Conservation (phyloP, 164 flowering plant species). For the Magnolia officinalis region DNA sequence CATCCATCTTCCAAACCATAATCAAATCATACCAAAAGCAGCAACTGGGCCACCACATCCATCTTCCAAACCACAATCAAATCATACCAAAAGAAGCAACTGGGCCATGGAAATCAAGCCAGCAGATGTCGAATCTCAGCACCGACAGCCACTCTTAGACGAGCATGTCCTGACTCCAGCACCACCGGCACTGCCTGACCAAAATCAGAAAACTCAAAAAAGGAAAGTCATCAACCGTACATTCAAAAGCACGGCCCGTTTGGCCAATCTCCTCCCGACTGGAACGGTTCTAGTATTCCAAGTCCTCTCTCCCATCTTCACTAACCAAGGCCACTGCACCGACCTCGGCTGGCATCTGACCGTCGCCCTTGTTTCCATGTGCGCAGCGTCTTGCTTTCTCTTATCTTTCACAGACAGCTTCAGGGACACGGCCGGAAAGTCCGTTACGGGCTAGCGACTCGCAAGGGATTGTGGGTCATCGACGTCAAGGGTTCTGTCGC, state of each 20-base stretch:
- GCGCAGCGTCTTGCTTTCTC: conserved; percentile 47
- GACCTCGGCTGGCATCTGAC: conserved; percentile 26
- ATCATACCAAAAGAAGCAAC: neutral
- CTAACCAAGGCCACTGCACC: conserved; percentile 42
- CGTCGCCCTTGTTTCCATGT: conserved; percentile 30
- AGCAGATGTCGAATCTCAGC: conserved; percentile 4
- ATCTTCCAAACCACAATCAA: neutral
- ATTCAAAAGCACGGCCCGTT: conserved; percentile 25
- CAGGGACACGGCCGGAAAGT: conserved; percentile 52
- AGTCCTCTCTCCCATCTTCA: conserved; percentile 35
- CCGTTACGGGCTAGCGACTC: conserved; percentile 55
- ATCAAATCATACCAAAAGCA: neutral
- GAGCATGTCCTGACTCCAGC: neutral
- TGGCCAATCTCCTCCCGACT: conserved; percentile 32
- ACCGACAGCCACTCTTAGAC: conserved; percentile 13
- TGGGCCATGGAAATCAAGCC: conserved; percentile 20
- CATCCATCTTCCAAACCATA: neutral
- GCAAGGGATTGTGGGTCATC: conserved; percentile 50
- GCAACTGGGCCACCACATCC: neutral
- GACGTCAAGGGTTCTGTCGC: conserved; percentile 28
- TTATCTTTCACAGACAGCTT: conserved; percentile 64
- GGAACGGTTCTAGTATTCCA: conserved; percentile 39
- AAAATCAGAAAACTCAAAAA: conserved; percentile 6
- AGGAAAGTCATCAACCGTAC: conserved; percentile 23
- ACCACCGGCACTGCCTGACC: neutral